Conservation (phyloP, 2,329 filamentous ascomycete species). For the Neonectria ditissima region DNA sequence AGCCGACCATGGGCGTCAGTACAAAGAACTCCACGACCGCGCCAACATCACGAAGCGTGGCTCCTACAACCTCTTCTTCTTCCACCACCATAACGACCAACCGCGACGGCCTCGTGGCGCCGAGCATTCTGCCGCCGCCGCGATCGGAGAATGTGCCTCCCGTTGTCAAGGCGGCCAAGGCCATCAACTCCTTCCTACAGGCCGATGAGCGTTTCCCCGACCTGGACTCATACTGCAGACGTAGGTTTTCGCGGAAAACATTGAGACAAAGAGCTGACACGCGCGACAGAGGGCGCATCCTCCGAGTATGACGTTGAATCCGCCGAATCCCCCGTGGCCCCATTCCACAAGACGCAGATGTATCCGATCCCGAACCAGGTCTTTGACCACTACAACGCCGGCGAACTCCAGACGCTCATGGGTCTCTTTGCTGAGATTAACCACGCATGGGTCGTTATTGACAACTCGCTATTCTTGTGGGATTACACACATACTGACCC, state of each 20-base stretch:
- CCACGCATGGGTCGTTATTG: constrained; percentile 95
- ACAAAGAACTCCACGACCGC: constrained; percentile 35
- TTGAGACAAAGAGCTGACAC: constrained; percentile 41
- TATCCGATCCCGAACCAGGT: constrained; percentile 93
- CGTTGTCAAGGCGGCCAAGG: constrained; percentile 82
- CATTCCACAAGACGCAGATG: constrained; percentile 87
- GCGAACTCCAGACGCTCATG: constrained; percentile 91
- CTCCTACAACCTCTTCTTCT: constrained; percentile 43
- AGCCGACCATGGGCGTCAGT: constrained; percentile 25
- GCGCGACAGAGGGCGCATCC: constrained; percentile 80
- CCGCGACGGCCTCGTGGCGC: constrained; percentile 46
- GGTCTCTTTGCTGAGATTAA: constrained; percentile 94
- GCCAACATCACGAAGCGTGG: constrained; percentile 36
- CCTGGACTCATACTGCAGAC: constrained; percentile 87
- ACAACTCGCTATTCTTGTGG: constrained; percentile 97
- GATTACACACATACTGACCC: constrained; percentile 95
- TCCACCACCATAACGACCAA: constrained; percentile 34
- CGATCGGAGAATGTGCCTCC: constrained; percentile 68
- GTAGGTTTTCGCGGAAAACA: constrained; percentile 64
- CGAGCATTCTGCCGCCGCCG: constrained; percentile 55
- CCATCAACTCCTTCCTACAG: constrained; percentile 82
- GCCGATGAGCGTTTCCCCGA: constrained; percentile 87
- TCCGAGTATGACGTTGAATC: constrained; percentile 88
- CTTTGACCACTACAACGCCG: constrained; percentile 90
- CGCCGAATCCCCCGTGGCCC: constrained; percentile 79